Conservation (phyloP, 73 alveolate species). For the Paraurostyla sp. region DNA sequence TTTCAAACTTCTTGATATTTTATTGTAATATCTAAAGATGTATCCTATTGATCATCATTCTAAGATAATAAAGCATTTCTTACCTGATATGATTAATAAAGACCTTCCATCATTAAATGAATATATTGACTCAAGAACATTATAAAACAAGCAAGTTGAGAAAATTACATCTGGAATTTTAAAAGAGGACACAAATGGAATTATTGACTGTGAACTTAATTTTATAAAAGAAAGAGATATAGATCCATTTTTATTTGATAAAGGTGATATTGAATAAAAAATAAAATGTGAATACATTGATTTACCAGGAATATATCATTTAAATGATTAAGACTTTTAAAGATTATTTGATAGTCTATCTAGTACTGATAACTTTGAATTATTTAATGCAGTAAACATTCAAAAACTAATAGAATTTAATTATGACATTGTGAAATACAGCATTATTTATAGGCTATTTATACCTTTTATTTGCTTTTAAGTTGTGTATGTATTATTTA, state of each 20-base stretch:
- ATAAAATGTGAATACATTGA: neutral
- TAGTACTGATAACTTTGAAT: neutral
- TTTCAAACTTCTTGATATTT: neutral
- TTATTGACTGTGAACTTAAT: neutral
- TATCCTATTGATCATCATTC: conserved; percentile 52
- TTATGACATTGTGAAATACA: conserved; percentile 16
- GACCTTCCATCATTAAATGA: neutral
- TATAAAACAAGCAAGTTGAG: neutral
- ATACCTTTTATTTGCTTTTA: neutral
- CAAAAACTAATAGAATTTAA: conserved; percentile 32
- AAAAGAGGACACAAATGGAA: neutral
- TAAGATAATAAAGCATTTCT: conserved; percentile 5
- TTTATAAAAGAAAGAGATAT: neutral
- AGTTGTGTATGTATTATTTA: neutral
- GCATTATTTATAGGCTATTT: neutral
- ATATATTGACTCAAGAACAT: conserved; percentile 21
- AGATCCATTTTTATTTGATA: neutral
- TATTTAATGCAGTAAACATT: neutral
- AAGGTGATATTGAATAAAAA: neutral
- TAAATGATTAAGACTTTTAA: neutral
- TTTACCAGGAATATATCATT: conserved; percentile 15
- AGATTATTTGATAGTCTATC: neutral
- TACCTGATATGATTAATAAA: neutral
- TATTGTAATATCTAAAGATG: neutral
- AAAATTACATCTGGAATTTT: neutral